Evolutionary conservation across 441 rosid genomes (phyloP).

Genomic region (Melastoma candidum): DNA sequence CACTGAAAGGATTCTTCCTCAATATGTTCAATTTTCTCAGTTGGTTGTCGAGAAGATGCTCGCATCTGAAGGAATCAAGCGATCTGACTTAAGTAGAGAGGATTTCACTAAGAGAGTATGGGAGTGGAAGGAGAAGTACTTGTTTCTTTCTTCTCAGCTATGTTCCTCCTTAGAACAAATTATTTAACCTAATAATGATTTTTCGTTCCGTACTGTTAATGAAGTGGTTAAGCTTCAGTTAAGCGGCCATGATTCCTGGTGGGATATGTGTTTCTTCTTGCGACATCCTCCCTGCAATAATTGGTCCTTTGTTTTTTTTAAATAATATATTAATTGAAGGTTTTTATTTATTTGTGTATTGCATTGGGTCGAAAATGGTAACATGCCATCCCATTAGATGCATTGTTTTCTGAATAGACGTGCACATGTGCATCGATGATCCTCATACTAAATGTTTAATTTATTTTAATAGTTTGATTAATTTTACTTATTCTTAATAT

Average conservation of each 20-base stretch:
- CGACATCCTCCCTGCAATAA: no score
- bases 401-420: neutral
- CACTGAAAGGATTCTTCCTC: neutral
- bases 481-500: slow-evolving; percentile 1
- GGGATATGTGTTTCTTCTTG: no score
- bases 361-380: no score
- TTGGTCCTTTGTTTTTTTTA: no score
- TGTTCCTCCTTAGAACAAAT: slow-evolving; percentile 1
- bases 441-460: no score
- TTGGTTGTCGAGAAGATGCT: slow-evolving; percentile 97
- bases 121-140: slow-evolving; percentile 98
- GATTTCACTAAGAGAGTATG: slow-evolving; percentile 89
- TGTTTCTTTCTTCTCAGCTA: slow-evolving; percentile 16
- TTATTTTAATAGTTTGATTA: neutral
- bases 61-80: slow-evolving; percentile 84
- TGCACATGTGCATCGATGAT: neutral
- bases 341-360: no score
- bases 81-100: slow-evolving; percentile 73
- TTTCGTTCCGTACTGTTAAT: no score
- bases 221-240: no score
- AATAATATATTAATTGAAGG: no score
- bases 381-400: no score
- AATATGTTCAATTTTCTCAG: slow-evolving; percentile 28
- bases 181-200: neutral
- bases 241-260: no score